Base-by-base conservation (phyloP, 1,284 basidiomycete species). In the Athelia sp. region DNA sequence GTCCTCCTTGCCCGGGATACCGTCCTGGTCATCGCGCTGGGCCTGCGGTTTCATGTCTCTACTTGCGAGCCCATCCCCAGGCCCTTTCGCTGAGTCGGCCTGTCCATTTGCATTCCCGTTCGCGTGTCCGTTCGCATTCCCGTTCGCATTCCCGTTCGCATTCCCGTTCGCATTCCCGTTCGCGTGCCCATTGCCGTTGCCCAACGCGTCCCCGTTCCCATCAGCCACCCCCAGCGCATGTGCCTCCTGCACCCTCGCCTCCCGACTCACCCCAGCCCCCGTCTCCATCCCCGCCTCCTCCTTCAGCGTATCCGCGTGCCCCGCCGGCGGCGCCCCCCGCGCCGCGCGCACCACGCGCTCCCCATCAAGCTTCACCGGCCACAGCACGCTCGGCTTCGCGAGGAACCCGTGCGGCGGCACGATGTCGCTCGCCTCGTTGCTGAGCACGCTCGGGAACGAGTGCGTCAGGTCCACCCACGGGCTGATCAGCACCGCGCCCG, bases 401-500 rank as follows among this genome's bases (percentile, higher is more conserved):
- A 83, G 69, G 58, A 84, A 84, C 1, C 81, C 82, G 54, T 82
- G 69, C 18, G 72, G 69, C 2, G 82, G 82, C 31, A 84, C 80
- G 47, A 84, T 84, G 54, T 84, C 82, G 38, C 81, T 89, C 2
- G 71, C 70, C 0, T 78, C 80, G 61, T 94, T 93, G 45, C 78
- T 59, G 70, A 90, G 74, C 34, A 95, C 81, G 47, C 86, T 89
- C 0, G 88, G 87, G 58, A 95, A 92, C 45, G 82, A 87, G 60
- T 94, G 91, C 0, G 90, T 93, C 32, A 94, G 69, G 62, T 94
- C 91, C 10, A 87, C 83, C 87, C 87, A 90, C 1, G 88, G 88
- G 52, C 83, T 86, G 54, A 92, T 87, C 17, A 90, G 69, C 0
- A 87, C 79, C 0, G 82, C 85, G 2, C 90, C 90, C 1, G 88